These are phyloP conservation scores for Barbarea vulgaris DNA, from an alignment of 345 rosid species.

Conservation along the genomic window DNA sequence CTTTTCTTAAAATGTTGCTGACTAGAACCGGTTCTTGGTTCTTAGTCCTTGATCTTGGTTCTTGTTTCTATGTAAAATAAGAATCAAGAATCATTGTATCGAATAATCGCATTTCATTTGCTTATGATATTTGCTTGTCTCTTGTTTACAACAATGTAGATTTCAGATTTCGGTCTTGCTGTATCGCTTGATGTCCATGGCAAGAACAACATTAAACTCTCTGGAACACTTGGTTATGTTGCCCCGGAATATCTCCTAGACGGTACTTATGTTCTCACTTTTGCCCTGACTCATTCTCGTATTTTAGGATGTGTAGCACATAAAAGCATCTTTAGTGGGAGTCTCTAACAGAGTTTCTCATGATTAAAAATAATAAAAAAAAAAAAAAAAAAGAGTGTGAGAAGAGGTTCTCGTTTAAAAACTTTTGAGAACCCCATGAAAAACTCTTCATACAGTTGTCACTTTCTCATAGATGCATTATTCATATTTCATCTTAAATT, in stretches of 20 bases:
- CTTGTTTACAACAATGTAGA: conserved; percentile 47
- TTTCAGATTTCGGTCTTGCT: conserved; percentile 96
- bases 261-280: conserved; percentile 48
- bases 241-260: conserved; percentile 91
- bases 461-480: background rate
- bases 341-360: too few relatives aligned
- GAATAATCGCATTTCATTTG: background rate
- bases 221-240: conserved; percentile 92
- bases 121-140: background rate
- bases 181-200: conserved; percentile 63
- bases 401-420: too few relatives aligned
- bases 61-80: background rate
- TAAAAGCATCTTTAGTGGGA: too few relatives aligned
- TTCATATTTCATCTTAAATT: background rate
- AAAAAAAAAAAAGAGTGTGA: too few relatives aligned
- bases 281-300: background rate
- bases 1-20: background rate
- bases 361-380: too few relatives aligned
- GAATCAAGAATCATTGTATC: background rate
- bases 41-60: background rate
- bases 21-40: conserved; percentile 1
- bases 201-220: conserved; percentile 69
- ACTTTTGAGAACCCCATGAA: too few relatives aligned
- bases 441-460: too few relatives aligned
- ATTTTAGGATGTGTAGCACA: background rate